Conservation (phyloP, 1,284 basidiomycete genomes). For the Tylopilus sp. region DNA sequence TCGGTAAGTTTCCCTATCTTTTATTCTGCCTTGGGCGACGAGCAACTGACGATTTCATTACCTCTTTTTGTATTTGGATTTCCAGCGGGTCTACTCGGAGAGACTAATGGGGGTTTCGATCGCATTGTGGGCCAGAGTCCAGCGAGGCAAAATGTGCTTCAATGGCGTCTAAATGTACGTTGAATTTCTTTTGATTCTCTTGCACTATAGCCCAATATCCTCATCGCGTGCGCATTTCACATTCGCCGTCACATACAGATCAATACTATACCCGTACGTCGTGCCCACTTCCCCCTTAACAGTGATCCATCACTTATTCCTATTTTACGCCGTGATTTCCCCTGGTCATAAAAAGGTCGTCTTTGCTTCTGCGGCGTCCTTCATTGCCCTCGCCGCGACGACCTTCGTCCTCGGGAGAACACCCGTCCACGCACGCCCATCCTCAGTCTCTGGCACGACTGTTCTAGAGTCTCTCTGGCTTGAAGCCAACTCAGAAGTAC, state of each 20-base stretch:
- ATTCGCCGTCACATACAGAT: not conserved
- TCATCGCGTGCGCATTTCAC: not conserved
- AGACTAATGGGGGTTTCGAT: not conserved
- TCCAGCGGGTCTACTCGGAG: not conserved
- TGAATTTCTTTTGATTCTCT: not conserved
- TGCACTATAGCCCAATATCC: no score
- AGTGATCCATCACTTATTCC: no score
- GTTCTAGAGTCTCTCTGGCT: not conserved
- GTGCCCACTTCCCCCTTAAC: not conserved
- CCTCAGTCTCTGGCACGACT: not conserved
- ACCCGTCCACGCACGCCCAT: not conserved
- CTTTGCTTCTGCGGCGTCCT: not conserved
- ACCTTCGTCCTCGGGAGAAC: not conserved
- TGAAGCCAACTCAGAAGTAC: not conserved
- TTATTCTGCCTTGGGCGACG: not conserved
- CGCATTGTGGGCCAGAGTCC: not conserved
- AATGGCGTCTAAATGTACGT: not conserved
- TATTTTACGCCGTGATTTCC: not conserved
- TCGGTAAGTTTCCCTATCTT: not conserved
- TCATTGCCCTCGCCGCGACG: not conserved
- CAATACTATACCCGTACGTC: not conserved
- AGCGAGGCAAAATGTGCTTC: not conserved
- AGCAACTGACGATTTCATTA: not conserved
- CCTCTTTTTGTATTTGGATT: not conserved
- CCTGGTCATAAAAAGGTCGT: not conserved